Percentiles rank a stretch among this genome's conserved stretches.
Evolutionary conservation across 495 filamentous ascomycete species (phyloP).

Genomic region (Aspergillus asperescens): DNA sequence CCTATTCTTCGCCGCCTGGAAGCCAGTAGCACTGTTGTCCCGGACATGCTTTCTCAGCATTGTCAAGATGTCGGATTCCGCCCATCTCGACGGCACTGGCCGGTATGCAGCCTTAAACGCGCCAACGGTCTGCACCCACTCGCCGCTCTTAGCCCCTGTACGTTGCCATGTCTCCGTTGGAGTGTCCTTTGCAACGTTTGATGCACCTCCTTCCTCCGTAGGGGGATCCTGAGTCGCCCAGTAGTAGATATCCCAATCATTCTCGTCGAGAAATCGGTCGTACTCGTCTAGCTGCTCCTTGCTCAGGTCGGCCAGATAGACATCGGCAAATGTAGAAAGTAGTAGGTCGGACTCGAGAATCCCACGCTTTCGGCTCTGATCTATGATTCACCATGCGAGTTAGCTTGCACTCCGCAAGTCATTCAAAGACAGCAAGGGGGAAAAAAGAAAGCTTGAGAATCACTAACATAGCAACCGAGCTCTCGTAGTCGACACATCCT

Average conservation of each 20-base stretch:
- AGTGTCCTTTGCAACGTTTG: constrained; percentile 32
- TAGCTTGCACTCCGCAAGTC: background rate
- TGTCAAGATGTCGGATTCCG: constrained; percentile 67
- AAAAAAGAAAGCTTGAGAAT: background rate
- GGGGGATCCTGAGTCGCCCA: constrained; percentile 92
- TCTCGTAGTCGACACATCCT: constrained; percentile 76
- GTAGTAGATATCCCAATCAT: constrained; percentile 99
- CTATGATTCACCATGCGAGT: constrained; percentile 34
- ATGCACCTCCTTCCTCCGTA: constrained; percentile 37
- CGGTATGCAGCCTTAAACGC: constrained; percentile 91
- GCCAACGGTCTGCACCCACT: constrained; percentile 96
- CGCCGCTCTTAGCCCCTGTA: constrained; percentile 56
- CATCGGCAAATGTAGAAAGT: constrained; percentile 89
- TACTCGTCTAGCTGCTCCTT: constrained; percentile 71
- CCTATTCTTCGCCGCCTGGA: constrained; percentile 45
- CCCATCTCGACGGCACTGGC: constrained; percentile 82
- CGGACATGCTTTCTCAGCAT: constrained; percentile 77
- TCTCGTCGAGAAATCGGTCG: constrained; percentile 94
- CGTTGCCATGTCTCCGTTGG: constrained; percentile 52
- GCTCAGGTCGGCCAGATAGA: constrained; percentile 67
- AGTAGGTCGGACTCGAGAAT: constrained; percentile 94
- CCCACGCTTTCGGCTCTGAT: constrained; percentile 94
- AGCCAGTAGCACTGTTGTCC: constrained; percentile 50
- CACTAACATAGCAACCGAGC: constrained; percentile 85
- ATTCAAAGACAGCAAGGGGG: background rate